These are phyloP conservation scores for Zygoascus ofunaensis DNA, from an alignment of 805 yeast genomes.

Conservation along the genomic window DNA sequence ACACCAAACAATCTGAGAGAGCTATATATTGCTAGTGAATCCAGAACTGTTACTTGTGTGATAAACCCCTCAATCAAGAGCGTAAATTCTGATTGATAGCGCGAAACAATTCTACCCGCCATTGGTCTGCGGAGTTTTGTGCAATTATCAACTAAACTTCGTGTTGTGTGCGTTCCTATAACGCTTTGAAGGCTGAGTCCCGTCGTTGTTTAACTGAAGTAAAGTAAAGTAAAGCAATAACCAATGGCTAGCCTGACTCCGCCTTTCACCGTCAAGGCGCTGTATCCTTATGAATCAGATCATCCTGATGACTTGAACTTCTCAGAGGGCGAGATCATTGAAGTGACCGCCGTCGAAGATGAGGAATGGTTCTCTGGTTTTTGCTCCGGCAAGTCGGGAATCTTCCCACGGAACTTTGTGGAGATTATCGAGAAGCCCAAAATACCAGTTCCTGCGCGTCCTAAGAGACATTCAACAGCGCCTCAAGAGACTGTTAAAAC, in stretches of 20 bases:
- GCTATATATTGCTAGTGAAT: too few relatives aligned
- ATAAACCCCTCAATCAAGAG: too few relatives aligned
- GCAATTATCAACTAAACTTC: too few relatives aligned
- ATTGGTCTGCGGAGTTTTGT: too few relatives aligned
- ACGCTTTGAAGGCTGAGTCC: too few relatives aligned
- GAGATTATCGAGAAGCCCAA: constrained; percentile 24
- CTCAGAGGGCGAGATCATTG: constrained; percentile 54
- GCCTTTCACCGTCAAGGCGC: constrained; percentile 63
- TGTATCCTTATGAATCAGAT: constrained; percentile 58
- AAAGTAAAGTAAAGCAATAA: too few relatives aligned
- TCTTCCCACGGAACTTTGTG: constrained; percentile 85
- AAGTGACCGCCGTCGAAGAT: constrained; percentile 74
- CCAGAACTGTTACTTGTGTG: too few relatives aligned
- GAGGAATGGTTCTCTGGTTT: constrained; percentile 86
- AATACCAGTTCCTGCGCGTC: constrained; percentile 2
- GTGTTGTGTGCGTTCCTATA: too few relatives aligned
- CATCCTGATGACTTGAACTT: constrained; percentile 81
- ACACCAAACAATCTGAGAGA: too few relatives aligned
- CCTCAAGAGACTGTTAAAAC: constrained; percentile 1
- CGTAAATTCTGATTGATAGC: too few relatives aligned
- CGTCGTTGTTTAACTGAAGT: too few relatives aligned
- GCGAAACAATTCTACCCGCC: too few relatives aligned
- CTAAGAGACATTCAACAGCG: not conserved
- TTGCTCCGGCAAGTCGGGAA: constrained; percentile 51
- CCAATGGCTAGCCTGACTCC: constrained; percentile 10